Evolutionary conservation across 495 filamentous ascomycete genomes (phyloP).

Genomic region (Daldinia bambusicola): DNA sequence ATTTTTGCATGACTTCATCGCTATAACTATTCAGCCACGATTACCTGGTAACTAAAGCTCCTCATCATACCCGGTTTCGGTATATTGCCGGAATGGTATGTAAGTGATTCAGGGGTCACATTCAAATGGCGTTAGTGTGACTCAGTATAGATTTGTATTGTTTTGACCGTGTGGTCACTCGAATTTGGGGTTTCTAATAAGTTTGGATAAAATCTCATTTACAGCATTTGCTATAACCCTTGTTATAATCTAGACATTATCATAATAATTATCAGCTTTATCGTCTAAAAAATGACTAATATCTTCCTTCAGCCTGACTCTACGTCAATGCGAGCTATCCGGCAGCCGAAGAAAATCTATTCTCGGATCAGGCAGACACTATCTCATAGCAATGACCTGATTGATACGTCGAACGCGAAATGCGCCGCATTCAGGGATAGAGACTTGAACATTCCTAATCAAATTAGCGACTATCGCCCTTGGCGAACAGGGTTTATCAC

Average conservation of each 20-base stretch:
- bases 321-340: neutral
- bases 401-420: neutral
- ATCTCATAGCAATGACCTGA: neutral
- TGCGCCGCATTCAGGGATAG: neutral
- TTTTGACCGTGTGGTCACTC: neutral
- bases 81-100: neutral
- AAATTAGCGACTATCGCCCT: neutral
- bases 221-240: no score
- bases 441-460: neutral
- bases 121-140: neutral
- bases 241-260: neutral
- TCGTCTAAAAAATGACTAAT: neutral
- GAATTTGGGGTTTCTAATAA: neutral
- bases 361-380: neutral
- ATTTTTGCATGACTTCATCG: constrained; percentile 5
- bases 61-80: neutral
- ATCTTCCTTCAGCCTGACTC: neutral
- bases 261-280: neutral
- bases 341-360: neutral
- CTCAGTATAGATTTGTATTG: neutral
- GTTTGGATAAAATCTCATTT: neutral
- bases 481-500: constrained; percentile 18
- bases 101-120: neutral
- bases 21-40: neutral
- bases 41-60: neutral